These are phyloP conservation scores for Cryptosporidium viatorum DNA, from an alignment of 169 alveolate genomes.

Conservation along the genomic window DNA sequence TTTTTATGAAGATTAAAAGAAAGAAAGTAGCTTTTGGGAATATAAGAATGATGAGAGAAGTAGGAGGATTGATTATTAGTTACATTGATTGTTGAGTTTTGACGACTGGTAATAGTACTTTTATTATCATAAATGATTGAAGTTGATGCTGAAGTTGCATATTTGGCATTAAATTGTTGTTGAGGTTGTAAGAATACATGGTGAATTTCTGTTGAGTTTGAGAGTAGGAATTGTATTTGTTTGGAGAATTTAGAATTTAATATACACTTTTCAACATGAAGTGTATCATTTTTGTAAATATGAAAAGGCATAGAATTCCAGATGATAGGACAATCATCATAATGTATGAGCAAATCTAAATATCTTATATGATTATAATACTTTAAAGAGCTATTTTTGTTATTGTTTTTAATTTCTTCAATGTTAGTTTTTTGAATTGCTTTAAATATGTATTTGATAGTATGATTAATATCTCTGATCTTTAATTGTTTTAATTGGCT, in stretches of 20 bases:
- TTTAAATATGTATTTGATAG: conserved; percentile 33
- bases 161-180: not conserved
- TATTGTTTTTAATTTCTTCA: not conserved
- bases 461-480: conserved; percentile 49
- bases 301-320: conserved; percentile 52
- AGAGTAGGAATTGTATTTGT: conserved; percentile 14
- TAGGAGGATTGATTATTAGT: not conserved
- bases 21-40: not conserved
- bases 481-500: conserved; percentile 1
- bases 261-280: conserved; percentile 40
- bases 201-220: conserved; percentile 14
- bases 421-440: conserved; percentile 4
- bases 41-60: not conserved
- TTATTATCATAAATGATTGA: not conserved
- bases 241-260: conserved; percentile 34
- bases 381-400: not conserved
- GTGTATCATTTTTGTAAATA: conserved; percentile 18
- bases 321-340: conserved; percentile 65
- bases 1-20: not conserved
- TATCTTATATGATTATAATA: not conserved
- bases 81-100: too few relatives aligned
- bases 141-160: too few relatives aligned
- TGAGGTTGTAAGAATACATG: not conserved
- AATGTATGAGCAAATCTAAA: conserved; percentile 49
- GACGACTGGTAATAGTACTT: too few relatives aligned